Percentiles rank a stretch among this genome's conserved stretches.
phyloP scores from a whole-genome alignment of 306 rosid species.

The Parietaria judaica region DNA sequence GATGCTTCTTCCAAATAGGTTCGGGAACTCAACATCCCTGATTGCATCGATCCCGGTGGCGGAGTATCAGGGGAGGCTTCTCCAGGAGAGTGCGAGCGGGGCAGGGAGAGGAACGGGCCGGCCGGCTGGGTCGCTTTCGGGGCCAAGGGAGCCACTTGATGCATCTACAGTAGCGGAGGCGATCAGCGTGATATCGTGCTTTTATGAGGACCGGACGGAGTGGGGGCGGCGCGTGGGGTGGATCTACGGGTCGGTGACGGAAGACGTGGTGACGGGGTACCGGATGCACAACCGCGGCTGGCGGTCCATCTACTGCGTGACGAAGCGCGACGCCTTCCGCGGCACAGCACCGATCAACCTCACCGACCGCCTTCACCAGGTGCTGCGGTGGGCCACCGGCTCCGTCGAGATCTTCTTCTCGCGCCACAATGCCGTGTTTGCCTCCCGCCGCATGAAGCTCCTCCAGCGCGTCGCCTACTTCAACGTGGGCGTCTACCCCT shows the following conservation, averaged over 20 bases:
- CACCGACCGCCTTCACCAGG: slow-evolving; percentile 80
- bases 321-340: slow-evolving; percentile 73
- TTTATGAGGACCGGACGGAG: slow-evolving; percentile 78
- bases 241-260: slow-evolving; percentile 94
- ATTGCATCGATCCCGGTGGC: slow-evolving; percentile 77
- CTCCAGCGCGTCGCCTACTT: slow-evolving; percentile 81
- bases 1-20: slow-evolving; percentile 64
- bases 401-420: slow-evolving; percentile 85
- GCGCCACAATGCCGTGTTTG: slow-evolving; percentile 64
- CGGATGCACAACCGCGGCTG: slow-evolving; percentile 91
- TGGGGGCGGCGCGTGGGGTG: slow-evolving; percentile 89
- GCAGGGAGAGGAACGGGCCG: not conserved
- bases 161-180: slow-evolving; percentile 87
- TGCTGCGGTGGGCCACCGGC: slow-evolving; percentile 84
- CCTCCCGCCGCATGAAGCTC: slow-evolving; percentile 66
- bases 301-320: slow-evolving; percentile 78
- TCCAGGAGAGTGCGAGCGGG: slow-evolving; percentile 40
- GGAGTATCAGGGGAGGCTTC: slow-evolving; percentile 73
- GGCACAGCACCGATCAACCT: slow-evolving; percentile 82
- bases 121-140: slow-evolving; percentile 53
- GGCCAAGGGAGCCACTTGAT: slow-evolving; percentile 74
- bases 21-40: slow-evolving; percentile 63
- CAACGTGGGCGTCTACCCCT: slow-evolving; percentile 88
- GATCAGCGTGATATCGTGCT: slow-evolving; percentile 70
- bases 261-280: slow-evolving; percentile 83